Evolutionary conservation across 2,329 filamentous ascomycete genomes (phyloP), one percentile per base, ranked within the genome.

Genomic region (Hypoxylon sp.): DNA sequence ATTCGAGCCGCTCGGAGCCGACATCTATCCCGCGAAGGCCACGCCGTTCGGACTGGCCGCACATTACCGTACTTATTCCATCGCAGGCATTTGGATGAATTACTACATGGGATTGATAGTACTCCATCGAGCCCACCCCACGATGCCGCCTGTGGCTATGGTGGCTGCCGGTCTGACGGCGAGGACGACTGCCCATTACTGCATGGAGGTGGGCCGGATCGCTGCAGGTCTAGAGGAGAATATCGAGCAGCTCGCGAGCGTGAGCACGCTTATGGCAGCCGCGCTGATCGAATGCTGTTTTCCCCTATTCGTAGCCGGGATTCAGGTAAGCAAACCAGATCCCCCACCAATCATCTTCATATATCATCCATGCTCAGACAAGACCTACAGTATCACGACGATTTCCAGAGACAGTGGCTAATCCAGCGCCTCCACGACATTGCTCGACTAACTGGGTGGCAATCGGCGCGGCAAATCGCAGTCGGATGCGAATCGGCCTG

Each of bases 71-170:
- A 95, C 92, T 1, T 95, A 93, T 76, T 90, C 91, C n/a, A 91
- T 98, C 68, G 92, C 92, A 2, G 91, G 92, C 32, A 84, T 97
- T 21, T 97, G 94, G 93, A 89, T 92, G 75, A 91, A 94, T 69
- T 94, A 92, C 77, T 91, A 97, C 78, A 92, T 95, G 83, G 90
- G 90, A 0, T 85, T 93, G 48, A 95, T 98, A 61, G 85, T 94
- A 57, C 85, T 96, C n/a, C 84, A 95, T 63, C 87, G 96, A 32
- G 85, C 90, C 0, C 94, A 97, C 71, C 96, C 96, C 0, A 87
- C 87, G 23, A 97, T 97, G 94, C 95, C 94, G 0, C 93, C 95
- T 0, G 90, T 94, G 7, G 91, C 94, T 34, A 94, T 97, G 88
- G 87, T 94, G 73, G 94, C 96, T 2, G 93, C 93, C 0, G 91